phyloP scores from a whole-genome alignment of 352 stramenopile genomes.

The Thraustochytrium sp. region DNA sequence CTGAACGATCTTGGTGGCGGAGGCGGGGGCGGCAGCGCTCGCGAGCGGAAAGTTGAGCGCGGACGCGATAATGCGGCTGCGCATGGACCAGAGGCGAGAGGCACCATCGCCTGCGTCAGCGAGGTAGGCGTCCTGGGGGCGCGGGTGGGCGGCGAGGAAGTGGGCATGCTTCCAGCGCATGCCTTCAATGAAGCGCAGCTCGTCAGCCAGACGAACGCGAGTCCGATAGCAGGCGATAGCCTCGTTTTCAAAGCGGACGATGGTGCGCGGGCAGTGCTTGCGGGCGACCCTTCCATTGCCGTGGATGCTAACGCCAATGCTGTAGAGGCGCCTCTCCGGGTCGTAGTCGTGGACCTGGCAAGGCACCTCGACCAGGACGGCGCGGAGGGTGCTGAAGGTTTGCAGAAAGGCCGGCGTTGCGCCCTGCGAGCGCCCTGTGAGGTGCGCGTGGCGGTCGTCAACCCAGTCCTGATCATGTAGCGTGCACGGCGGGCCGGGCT shows the following conservation, averaged over 20 bases:
- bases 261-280: slow-evolving; percentile 2
- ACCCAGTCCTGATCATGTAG: slow-evolving; percentile 18
- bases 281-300: neutral
- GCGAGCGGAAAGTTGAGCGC: slow-evolving; percentile 25
- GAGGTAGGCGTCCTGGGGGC: neutral
- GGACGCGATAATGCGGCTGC: neutral
- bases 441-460: neutral
- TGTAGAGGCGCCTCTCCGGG: neutral
- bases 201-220: neutral
- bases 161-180: neutral
- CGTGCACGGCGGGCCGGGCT: neutral
- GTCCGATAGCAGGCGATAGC: neutral
- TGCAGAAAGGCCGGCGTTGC: slow-evolving; percentile 27
- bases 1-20: too few relatives aligned
- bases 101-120: neutral
- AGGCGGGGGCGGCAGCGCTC: neutral
- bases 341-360: neutral
- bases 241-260: slow-evolving; percentile 3
- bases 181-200: neutral
- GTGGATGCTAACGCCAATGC: neutral
- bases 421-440: neutral
- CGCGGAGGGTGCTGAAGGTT: neutral
- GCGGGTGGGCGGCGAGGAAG: neutral
- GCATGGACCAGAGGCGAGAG: slow-evolving; percentile 2
- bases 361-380: neutral